A percentile compares a stretch with the other conserved stretches of the same genome.
Conservation (phyloP, 495 filamentous ascomycete genomes). For the Aspergillus ostianus region DNA sequence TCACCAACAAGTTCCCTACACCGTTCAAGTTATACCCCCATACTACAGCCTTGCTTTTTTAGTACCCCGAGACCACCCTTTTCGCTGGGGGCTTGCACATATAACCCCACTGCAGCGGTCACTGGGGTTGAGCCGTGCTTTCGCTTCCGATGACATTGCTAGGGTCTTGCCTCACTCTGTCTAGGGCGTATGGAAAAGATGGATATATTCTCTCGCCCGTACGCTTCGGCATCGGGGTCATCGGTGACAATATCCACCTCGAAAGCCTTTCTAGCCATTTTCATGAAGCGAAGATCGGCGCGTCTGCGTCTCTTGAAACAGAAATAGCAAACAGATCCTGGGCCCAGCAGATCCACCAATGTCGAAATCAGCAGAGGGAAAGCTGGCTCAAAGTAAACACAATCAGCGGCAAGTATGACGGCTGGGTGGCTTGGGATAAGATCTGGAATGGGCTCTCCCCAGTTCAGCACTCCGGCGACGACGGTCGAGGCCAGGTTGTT, state of each 20-base stretch:
- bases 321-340: constrained; percentile 75
- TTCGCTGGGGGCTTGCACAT: too few species aligned
- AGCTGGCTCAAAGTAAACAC: constrained; percentile 94
- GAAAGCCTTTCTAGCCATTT: constrained; percentile 63
- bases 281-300: constrained; percentile 71
- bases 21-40: too few species aligned
- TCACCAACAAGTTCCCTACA: too few species aligned
- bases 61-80: too few species aligned
- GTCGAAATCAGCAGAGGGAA: constrained; percentile 85
- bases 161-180: constrained; percentile 3
- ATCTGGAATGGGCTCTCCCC: constrained; percentile 52
- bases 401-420: constrained; percentile 88
- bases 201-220: constrained; percentile 61
- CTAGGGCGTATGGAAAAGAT: constrained; percentile 60
- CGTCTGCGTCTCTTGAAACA: constrained; percentile 89
- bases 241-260: constrained; percentile 61
- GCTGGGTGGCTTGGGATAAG: constrained; percentile 54
- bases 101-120: too few species aligned
- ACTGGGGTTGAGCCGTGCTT: not conserved
- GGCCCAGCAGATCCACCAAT: constrained; percentile 59
- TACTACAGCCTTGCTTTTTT: too few species aligned
- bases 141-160: not conserved
- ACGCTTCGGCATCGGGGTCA: constrained; percentile 54
- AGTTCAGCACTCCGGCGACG: constrained; percentile 66
- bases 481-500: constrained; percentile 67